These are phyloP conservation scores for Massariosphaeria phaeospora DNA, from an alignment of 495 filamentous ascomycete species.

Conservation along the genomic window DNA sequence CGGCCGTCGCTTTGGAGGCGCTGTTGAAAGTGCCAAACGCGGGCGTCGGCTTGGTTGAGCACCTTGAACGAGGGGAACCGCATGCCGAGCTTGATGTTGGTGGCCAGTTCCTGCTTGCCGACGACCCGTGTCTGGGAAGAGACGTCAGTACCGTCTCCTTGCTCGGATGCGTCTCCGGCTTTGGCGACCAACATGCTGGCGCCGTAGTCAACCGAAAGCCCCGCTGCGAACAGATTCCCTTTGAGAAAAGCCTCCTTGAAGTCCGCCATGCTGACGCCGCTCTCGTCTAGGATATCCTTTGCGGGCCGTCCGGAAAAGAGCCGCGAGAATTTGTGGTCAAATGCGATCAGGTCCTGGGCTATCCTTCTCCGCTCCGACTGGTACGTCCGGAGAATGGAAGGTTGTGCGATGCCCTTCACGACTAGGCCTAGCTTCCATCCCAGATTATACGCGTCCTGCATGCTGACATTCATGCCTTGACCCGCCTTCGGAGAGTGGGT, in stretches of 20 bases:
- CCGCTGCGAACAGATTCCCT: conserved; percentile 36
- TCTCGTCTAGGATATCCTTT: conserved; percentile 56
- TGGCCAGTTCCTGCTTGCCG: conserved; percentile 32
- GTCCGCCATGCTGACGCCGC: conserved; percentile 46
- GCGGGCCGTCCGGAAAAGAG: conserved; percentile 38
- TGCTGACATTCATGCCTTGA: conserved; percentile 81
- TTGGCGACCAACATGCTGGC: conserved; percentile 37
- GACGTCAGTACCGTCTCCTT: conserved; percentile 45
- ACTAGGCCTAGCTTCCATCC: conserved; percentile 79
- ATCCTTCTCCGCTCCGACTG: conserved; percentile 63
- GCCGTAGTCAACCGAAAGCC: conserved; percentile 37
- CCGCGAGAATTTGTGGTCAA: conserved; percentile 55
- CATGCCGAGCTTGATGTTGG: conserved; percentile 36
- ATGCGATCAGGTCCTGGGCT: conserved; percentile 65
- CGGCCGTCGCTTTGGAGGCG: conserved; percentile 53
- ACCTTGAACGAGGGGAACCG: conserved; percentile 37
- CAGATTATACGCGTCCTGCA: conserved; percentile 76
- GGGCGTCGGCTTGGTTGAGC: conserved; percentile 36
- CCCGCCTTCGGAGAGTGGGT: conserved; percentile 80
- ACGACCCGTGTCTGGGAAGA: conserved; percentile 31
- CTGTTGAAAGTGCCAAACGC: conserved; percentile 36
- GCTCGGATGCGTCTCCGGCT: conserved; percentile 33
- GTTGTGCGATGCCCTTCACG: conserved; percentile 56
- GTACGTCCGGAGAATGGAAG: conserved; percentile 64
- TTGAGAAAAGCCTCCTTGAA: conserved; percentile 46